Evolutionary conservation across 2,329 filamentous ascomycete genomes (phyloP).

Genomic region (Fusarium nisikadoi): DNA sequence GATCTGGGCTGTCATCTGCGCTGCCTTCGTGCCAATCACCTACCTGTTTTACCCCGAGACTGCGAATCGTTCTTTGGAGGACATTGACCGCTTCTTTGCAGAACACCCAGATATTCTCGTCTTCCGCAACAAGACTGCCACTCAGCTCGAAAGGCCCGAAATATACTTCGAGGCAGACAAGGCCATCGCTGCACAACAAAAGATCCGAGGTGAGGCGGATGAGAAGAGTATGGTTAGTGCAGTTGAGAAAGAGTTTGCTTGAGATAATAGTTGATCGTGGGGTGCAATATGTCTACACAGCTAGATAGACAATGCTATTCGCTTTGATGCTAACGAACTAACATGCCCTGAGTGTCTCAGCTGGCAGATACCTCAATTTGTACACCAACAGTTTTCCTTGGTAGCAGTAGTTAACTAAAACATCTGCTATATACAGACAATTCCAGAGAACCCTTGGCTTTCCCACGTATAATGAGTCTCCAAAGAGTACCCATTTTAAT

Average conservation of each 20-base stretch:
- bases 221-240: background rate
- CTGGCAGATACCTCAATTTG: background rate
- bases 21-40: background rate
- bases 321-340: accelerated
- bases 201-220: background rate
- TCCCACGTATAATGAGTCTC: too few species aligned
- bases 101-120: background rate
- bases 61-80: background rate
- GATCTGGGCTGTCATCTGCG: background rate
- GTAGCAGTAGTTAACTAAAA: too few species aligned
- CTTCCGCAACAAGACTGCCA: background rate
- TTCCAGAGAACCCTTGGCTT: too few species aligned
- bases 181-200: background rate
- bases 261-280: background rate
- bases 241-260: background rate
- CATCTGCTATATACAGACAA: too few species aligned
- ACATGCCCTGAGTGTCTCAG: accelerated
- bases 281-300: accelerated
- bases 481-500: too few species aligned
- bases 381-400: too few species aligned
- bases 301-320: background rate
- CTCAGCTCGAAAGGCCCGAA: background rate
- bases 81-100: background rate
- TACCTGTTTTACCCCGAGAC: background rate
- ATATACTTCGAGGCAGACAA: background rate